Evolutionary conservation across 2,329 filamentous ascomycete genomes (phyloP), one percentile per base, ranked within the genome.

Genomic region (Aureobasidium vineae): DNA sequence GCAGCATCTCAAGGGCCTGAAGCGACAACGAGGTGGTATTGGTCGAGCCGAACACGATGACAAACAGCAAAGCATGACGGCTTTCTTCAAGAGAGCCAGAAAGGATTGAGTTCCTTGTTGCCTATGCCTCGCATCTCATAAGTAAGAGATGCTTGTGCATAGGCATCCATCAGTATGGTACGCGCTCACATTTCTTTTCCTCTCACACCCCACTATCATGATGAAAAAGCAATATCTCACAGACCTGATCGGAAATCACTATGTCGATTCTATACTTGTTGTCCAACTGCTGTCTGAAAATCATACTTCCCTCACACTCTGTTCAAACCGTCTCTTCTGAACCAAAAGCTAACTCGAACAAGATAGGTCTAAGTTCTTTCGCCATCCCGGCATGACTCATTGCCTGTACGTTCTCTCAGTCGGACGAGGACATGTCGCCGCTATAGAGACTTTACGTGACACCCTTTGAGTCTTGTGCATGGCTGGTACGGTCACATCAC

Each of bases 201-300:
- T 45, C 57, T 40, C 19, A 69, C 69, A 68, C 68, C 59, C 21
- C 43, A 40, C 56, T 78, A 73, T 70, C 73, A 81, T 85, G 83
- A 84, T 84, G 83, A 85, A 70, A 67, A 81, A 79, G 77, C 76
- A 79, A 81, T 84, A 84, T 82, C 83, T 89, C 89, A 91, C 88
- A 91, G 89, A 92, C 89, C 89, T 92, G 89, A 89, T 89, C 89
- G 84, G 88, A 91, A 89, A 79, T 75, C 76, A 73, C 73, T 71
- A 83, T 91, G 88, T 90, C 83, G 88, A 90, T 84, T 81, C 76
- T 81, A 79, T 57, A 54, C 50, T 64, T 57, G 86, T 88, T 86
- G 86, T 88, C 86, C 89, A 91, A 91, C 88, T 89, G 88, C 89
- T 91, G 87, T 91, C 88, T 91, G 88, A 90, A 76, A 75, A 43